A percentile compares a stretch with the other conserved stretches of the same genome.
Conservation (phyloP, 768 basidiomycete species). For the Cystofilobasidium macerans region DNA sequence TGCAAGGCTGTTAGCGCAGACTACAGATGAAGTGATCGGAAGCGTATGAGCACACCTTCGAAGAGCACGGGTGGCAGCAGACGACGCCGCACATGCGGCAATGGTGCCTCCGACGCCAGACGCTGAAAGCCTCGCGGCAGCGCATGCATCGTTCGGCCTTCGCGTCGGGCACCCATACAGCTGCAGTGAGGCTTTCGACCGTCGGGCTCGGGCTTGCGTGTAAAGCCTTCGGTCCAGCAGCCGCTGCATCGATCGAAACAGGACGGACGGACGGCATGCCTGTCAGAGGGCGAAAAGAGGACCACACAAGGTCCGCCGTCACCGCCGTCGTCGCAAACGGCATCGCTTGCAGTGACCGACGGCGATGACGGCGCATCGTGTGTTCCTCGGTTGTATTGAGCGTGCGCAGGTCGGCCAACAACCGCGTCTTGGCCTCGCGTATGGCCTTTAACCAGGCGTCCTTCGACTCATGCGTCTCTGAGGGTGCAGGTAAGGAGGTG, state of each 20-base stretch:
- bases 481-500: not conserved
- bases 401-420: constrained; percentile 30
- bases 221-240: not conserved
- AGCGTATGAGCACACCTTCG: constrained; percentile 60
- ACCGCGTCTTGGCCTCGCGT: constrained; percentile 30
- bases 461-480: constrained; percentile 28
- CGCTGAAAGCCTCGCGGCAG: constrained; percentile 64
- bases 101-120: constrained; percentile 66
- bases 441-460: constrained; percentile 33
- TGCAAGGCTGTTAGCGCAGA: not conserved
- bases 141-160: constrained; percentile 76
- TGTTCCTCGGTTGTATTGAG: constrained; percentile 30
- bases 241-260: not conserved
- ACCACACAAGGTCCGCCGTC: too few relatives aligned
- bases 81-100: constrained; percentile 76
- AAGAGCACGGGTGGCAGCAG: constrained; percentile 74
- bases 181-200: constrained; percentile 75
- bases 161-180: constrained; percentile 83
- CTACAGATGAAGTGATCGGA: constrained; percentile 18
- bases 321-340: constrained; percentile 9
- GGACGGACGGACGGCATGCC: not conserved
- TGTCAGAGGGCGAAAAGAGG: too few relatives aligned
- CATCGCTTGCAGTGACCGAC: constrained; percentile 23
- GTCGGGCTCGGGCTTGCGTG: too few relatives aligned
- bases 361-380: constrained; percentile 25